Evolutionary conservation across 2,329 filamentous ascomycete genomes (phyloP).

Genomic region (Verticillium isaacii): DNA sequence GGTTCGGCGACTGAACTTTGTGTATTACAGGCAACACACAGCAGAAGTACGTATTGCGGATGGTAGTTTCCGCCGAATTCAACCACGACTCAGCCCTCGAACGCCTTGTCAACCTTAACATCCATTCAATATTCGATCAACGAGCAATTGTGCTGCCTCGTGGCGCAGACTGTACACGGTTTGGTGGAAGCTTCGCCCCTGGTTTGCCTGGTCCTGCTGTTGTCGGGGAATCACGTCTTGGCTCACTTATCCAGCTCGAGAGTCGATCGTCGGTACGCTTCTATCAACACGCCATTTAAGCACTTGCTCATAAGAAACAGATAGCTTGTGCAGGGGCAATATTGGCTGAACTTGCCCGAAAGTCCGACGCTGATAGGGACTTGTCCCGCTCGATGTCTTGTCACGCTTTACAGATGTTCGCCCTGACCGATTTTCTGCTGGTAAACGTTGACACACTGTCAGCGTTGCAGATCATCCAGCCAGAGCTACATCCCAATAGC

Average conservation of each 20-base stretch:
- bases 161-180: background rate
- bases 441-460: conserved; percentile 75
- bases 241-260: conserved; percentile 68
- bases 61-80: conserved; percentile 70
- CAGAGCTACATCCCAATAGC: conserved; percentile 77
- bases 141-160: background rate
- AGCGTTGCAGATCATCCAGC: conserved; percentile 79
- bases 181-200: background rate
- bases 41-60: conserved; percentile 46
- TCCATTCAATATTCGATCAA: conserved; percentile 19
- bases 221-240: conserved; percentile 50
- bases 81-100: conserved; percentile 59
- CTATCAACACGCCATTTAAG: background rate
- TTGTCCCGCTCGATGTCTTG: background rate
- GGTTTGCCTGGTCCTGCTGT: background rate
- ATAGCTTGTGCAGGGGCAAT: conserved; percentile 86
- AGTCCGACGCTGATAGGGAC: conserved; percentile 14
- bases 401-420: conserved; percentile 64
- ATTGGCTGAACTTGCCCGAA: conserved; percentile 69
- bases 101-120: conserved; percentile 59
- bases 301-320: conserved; percentile 20
- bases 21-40: background rate
- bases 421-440: conserved; percentile 63
- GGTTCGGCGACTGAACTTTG: background rate
- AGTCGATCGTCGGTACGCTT: conserved; percentile 60